phyloP scores from a whole-genome alignment of 257 asterid species.

The Solanum verrucosum region DNA sequence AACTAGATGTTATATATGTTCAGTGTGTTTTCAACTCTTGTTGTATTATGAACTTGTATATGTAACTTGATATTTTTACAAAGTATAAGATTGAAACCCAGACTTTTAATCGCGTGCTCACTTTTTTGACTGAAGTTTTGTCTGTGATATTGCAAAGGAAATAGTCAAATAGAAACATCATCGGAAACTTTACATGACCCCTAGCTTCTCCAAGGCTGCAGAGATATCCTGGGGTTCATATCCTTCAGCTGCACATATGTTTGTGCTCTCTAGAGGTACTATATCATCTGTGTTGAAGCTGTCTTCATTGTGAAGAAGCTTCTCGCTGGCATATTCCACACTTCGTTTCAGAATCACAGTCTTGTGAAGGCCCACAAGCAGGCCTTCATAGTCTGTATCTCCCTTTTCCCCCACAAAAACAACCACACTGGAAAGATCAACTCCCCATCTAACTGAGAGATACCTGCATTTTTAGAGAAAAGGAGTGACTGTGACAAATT shows the following conservation, averaged over 20 bases:
- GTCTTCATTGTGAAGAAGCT: slow-evolving; percentile 27
- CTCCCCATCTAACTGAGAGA: slow-evolving; percentile 48
- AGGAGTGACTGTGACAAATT: not conserved
- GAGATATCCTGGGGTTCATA: slow-evolving; percentile 38
- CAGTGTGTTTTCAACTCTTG: not conserved
- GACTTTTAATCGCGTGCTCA: not conserved
- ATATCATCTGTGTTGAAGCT: slow-evolving; percentile 23
- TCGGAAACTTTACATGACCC: slow-evolving; percentile 10
- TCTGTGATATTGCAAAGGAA: not conserved
- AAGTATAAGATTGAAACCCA: not conserved
- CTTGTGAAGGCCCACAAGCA: slow-evolving; percentile 56
- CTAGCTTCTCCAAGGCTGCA: slow-evolving; percentile 33
- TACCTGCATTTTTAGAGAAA: slow-evolving; percentile 32
- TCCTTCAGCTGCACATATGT: slow-evolving; percentile 30
- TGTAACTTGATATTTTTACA: not conserved
- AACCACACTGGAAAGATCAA: slow-evolving; percentile 38
- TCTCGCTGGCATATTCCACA: slow-evolving; percentile 35
- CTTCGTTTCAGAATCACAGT: slow-evolving; percentile 43
- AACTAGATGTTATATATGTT: not conserved
- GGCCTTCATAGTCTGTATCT: slow-evolving; percentile 46
- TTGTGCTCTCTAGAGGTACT: slow-evolving; percentile 21
- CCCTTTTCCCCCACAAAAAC: slow-evolving; percentile 62
- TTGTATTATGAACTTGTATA: not conserved
- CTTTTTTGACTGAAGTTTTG: not conserved
- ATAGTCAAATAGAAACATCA: not conserved